phyloP scores from a whole-genome alignment of 2,329 filamentous ascomycete genomes.

The Alternaria sp. region DNA sequence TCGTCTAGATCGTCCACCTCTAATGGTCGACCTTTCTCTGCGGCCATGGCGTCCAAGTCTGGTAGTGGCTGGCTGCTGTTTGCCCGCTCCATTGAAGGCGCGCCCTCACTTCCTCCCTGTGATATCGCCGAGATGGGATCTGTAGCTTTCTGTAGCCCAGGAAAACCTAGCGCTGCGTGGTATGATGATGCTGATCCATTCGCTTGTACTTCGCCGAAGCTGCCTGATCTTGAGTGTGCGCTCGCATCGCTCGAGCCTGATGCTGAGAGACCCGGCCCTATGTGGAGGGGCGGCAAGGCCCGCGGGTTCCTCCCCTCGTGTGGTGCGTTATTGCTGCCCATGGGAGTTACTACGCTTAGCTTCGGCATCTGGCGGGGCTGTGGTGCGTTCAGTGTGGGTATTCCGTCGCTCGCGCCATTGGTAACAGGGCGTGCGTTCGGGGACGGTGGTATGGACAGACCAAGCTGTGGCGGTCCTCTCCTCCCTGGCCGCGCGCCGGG shows the following conservation, averaged over 20 bases:
- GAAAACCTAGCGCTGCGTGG: slow-evolving; percentile 78
- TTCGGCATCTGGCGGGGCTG: slow-evolving; percentile 74
- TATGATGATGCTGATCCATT: slow-evolving; percentile 91
- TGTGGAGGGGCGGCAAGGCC: slow-evolving; percentile 64
- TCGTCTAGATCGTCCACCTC: slow-evolving; percentile 97
- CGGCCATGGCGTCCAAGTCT: slow-evolving; percentile 78
- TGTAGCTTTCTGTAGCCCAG: slow-evolving; percentile 71
- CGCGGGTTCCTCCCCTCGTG: slow-evolving; percentile 69
- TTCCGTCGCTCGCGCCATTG: slow-evolving; percentile 59
- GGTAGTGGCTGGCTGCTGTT: slow-evolving; percentile 79
- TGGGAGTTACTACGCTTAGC: slow-evolving; percentile 85
- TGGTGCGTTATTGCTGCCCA: slow-evolving; percentile 78
- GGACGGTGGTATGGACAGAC: slow-evolving; percentile 88
- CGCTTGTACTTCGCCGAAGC: slow-evolving; percentile 80
- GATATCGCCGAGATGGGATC: slow-evolving; percentile 91
- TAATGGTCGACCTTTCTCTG: slow-evolving; percentile 82
- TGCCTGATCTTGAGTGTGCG: slow-evolving; percentile 82
- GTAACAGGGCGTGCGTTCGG: slow-evolving; percentile 83
- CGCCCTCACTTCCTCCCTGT: slow-evolving; percentile 75
- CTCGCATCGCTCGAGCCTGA: slow-evolving; percentile 83
- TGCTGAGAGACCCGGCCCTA: slow-evolving; percentile 64
- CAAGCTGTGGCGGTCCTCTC: slow-evolving; percentile 76
- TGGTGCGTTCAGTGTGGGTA: slow-evolving; percentile 34
- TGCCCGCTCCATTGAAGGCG: slow-evolving; percentile 77
- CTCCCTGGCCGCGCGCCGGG: slow-evolving; percentile 69